phyloP scores from a whole-genome alignment of 2,329 filamentous ascomycete genomes.

The Ophiostoma ulmi region DNA sequence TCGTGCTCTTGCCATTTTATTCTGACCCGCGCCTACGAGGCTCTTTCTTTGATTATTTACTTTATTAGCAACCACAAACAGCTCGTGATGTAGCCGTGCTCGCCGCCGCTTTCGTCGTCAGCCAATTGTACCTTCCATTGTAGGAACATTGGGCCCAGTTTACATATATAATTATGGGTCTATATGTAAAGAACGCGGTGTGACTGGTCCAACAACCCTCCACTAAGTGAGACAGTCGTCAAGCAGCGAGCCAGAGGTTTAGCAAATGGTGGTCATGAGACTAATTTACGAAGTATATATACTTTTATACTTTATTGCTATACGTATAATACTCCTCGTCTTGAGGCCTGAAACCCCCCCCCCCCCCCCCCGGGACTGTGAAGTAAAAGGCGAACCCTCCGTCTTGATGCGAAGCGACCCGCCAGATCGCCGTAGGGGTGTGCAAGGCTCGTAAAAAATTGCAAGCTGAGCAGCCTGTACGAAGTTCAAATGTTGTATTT shows the following conservation, averaged over 20 bases:
- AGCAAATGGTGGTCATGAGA: not conserved
- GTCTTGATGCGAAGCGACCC: not conserved
- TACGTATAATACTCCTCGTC: not conserved
- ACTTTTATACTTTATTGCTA: not conserved
- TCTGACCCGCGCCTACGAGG: not conserved
- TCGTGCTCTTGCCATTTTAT: not conserved
- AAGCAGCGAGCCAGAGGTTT: not conserved
- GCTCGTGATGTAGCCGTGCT: not conserved
- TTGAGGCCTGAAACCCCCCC: not conserved
- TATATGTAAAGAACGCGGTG: not conserved
- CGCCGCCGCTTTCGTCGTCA: not conserved
- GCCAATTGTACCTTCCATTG: conserved; percentile 20
- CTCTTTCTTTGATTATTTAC: not conserved
- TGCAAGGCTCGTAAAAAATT: not conserved
- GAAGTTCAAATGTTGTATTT: not conserved
- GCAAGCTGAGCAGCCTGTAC: not conserved
- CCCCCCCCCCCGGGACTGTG: too few species aligned
- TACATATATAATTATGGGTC: conserved; percentile 11
- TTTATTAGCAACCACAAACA: not conserved
- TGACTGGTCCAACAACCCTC: conserved; percentile 12
- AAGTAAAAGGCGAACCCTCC: not conserved
- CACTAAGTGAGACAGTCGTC: conserved; percentile 17
- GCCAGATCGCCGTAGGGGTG: not conserved
- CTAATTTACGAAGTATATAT: not conserved
- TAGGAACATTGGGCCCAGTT: conserved; percentile 16